Base-by-base conservation (phyloP, 1,139 yeast genomes). In the Meyerozyma elateridarum region DNA sequence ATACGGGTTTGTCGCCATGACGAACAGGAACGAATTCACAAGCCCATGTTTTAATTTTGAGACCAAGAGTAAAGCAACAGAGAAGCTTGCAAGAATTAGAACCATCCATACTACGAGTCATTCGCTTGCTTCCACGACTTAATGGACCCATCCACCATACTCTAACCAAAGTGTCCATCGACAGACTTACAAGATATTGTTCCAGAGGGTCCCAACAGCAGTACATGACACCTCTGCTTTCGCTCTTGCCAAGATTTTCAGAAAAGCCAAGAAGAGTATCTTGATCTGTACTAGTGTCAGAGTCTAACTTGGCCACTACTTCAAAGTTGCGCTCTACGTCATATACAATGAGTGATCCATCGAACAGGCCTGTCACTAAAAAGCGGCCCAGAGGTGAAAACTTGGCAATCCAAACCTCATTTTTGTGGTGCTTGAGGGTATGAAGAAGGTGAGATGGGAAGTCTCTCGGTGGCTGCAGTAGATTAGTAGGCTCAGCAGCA, bases 371-470 rank as follows among this genome's bases (percentile, higher is more conserved):
- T 0, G 91, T 74, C 7, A 87, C 95, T 32, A 89, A 60, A 41
- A 64, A 78, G 38, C 66, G 68, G 2, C 96, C 96, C 56, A 73
- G 71, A 25, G 88, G 85, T 3, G 93, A 82, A 50, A 85, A 88
- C 38, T 75, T 74, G 11, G 83, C 66, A 48, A 70, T 81, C 96
- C 96, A 89, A 5, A 85, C 93, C 52, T 89, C 96, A 45, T 82
- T 79, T 0, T 64, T 58, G 49, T 85, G 93, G 32, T 67, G 64
- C 2, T 59, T 50, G 15, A 87, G 51, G 1, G 63, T 58, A 33
- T 54, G 56, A 12, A 63, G 45, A 11, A 57, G 53, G 12, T 59
- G 56, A 18, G 59, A 58, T 1, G 91, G 91, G 42, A 82, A 75
- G 20, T 57, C 9, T 4, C 18, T 11, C 8, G 27, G 27, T 14